phyloP scores from a whole-genome alignment of 192 early-diverging fungal genomes.

The Pilobolus umbonatus region DNA sequence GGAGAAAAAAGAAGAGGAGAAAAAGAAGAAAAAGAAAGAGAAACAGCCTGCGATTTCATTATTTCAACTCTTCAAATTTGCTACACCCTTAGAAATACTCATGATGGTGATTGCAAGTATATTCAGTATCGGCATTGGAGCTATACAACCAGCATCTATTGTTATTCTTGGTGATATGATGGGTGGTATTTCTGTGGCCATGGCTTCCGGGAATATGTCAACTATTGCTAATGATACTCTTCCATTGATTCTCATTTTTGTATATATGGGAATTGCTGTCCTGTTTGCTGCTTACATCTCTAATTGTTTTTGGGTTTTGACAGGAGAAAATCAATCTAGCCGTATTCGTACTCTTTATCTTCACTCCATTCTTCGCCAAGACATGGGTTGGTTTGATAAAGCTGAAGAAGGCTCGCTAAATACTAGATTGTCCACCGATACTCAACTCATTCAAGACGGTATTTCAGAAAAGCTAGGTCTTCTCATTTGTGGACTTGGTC shows the following conservation, averaged over 20 bases:
- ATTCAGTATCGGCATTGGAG: constrained; percentile 17
- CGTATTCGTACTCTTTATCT: constrained; percentile 76
- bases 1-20: constrained; percentile 7
- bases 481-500: constrained; percentile 52
- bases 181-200: constrained; percentile 4
- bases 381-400: constrained; percentile 81
- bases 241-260: constrained; percentile 37
- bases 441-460: constrained; percentile 80
- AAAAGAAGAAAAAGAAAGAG: constrained; percentile 26
- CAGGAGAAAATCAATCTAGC: constrained; percentile 46
- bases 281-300: constrained; percentile 51
- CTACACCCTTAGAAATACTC: background rate
- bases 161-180: constrained; percentile 30
- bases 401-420: constrained; percentile 73
- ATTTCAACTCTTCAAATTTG: constrained; percentile 63
- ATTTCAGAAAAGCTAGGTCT: constrained; percentile 78
- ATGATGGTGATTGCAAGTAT: constrained; percentile 11
- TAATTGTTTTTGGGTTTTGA: constrained; percentile 50
- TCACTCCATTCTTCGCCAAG: constrained; percentile 71
- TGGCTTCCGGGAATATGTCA: background rate
- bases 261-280: constrained; percentile 52
- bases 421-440: constrained; percentile 82
- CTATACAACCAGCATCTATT: constrained; percentile 23
- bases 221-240: constrained; percentile 8
- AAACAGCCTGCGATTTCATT: constrained; percentile 47